These are phyloP conservation scores for Heterobasidion irregulare DNA, from an alignment of 1,284 basidiomycete species.

Conservation along the genomic window DNA sequence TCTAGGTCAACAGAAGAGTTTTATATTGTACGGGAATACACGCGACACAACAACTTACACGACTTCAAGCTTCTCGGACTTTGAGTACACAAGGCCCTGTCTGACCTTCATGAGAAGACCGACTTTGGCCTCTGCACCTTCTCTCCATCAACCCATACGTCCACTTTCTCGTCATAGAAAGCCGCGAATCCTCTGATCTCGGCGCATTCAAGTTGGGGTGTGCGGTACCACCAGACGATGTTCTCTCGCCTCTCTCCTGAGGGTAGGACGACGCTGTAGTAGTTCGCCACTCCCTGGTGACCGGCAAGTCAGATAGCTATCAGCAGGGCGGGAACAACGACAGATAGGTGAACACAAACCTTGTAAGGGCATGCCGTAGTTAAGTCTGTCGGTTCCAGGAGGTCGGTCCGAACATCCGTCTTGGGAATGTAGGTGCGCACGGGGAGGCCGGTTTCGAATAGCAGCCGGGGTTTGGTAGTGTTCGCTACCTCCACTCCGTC, in stretches of 20 bases:
- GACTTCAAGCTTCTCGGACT: too few relatives aligned
- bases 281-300: slow-evolving; percentile 48
- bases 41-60: too few relatives aligned
- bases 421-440: slow-evolving; percentile 55
- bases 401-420: slow-evolving; percentile 42
- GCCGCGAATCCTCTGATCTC: slow-evolving; percentile 45
- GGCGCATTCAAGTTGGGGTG: slow-evolving; percentile 39
- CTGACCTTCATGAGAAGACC: too few relatives aligned
- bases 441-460: slow-evolving; percentile 51
- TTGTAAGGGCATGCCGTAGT: slow-evolving; percentile 57
- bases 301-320: not conserved
- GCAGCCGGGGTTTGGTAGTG: slow-evolving; percentile 40
- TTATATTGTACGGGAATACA: too few relatives aligned
- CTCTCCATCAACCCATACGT: slow-evolving; percentile 51
- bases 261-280: slow-evolving; percentile 42
- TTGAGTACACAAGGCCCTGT: too few relatives aligned
- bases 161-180: slow-evolving; percentile 62
- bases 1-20: too few relatives aligned
- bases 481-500: slow-evolving; percentile 56
- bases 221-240: slow-evolving; percentile 57
- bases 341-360: slow-evolving; percentile 23
- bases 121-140: slow-evolving; percentile 3
- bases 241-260: slow-evolving; percentile 35
- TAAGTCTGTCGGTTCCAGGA: slow-evolving; percentile 37
- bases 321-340: not conserved